phyloP scores from a whole-genome alignment of 75 land plant genomes.

The Picea glauca region DNA sequence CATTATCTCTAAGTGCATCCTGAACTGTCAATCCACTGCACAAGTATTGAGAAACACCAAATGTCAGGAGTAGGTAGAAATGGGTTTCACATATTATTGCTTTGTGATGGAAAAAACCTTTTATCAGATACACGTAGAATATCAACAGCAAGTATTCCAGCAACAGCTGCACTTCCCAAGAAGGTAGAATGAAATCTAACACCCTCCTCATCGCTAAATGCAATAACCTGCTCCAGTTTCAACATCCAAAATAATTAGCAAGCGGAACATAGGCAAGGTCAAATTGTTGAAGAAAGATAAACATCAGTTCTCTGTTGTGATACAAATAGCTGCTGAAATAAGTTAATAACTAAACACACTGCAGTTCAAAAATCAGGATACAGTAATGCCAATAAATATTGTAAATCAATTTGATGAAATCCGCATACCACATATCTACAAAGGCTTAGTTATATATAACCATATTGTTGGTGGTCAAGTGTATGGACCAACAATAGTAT shows the following conservation, averaged over 20 bases:
- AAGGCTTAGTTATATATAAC: too few species aligned
- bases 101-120: conserved; percentile 38
- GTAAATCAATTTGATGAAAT: too few species aligned
- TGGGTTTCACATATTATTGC: not conserved
- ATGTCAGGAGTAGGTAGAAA: conserved; percentile 9
- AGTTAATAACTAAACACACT: not conserved
- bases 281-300: not conserved
- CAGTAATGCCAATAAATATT: not conserved
- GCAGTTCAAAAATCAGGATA: not conserved
- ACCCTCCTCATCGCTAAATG: conserved; percentile 99
- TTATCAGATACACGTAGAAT: conserved; percentile 62
- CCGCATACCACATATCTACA: too few species aligned
- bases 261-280: not conserved
- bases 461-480: too few species aligned
- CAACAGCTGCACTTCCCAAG: conserved; percentile 92
- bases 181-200: conserved; percentile 96
- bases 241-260: conserved; percentile 4
- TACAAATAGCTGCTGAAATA: not conserved
- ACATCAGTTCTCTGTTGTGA: not conserved
- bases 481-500: too few species aligned
- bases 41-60: not conserved
- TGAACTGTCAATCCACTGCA: conserved; percentile 76
- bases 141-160: conserved; percentile 70
- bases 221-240: conserved; percentile 68
- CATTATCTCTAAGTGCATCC: conserved; percentile 50